phyloP scores from a whole-genome alignment of 2,329 filamentous ascomycete species.

The Ophiostoma angusticollis region DNA sequence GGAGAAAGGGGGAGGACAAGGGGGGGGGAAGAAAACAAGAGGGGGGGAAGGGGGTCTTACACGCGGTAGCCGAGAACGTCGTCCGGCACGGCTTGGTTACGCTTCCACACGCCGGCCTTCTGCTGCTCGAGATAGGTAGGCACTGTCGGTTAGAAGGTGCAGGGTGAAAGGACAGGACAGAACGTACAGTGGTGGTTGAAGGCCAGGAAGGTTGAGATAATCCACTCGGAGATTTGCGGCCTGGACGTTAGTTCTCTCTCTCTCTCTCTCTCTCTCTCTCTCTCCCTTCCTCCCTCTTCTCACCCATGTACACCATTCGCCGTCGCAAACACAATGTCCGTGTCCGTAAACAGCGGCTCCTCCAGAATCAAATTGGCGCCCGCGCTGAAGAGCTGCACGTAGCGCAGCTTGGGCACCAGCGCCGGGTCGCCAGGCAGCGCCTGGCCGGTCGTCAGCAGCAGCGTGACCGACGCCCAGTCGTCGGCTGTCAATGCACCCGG shows the following conservation, averaged over 20 bases:
- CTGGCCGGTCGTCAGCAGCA: constrained; percentile 20
- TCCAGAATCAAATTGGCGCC: constrained; percentile 38
- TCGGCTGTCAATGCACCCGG: constrained; percentile 14
- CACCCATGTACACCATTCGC: constrained; percentile 47
- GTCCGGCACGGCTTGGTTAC: constrained; percentile 20
- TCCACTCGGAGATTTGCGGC: constrained; percentile 45
- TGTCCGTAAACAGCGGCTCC: constrained; percentile 35
- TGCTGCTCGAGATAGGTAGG: constrained; percentile 32
- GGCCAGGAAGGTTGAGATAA: constrained; percentile 37
- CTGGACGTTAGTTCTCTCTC: constrained; percentile 24
- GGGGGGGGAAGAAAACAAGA: not conserved
- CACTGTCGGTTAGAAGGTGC: constrained; percentile 20
- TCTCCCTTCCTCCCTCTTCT: no score
- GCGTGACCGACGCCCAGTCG: constrained; percentile 36
- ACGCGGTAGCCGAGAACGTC: constrained; percentile 37
- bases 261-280: no score
- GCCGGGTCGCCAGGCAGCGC: constrained; percentile 27
- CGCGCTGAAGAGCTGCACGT: constrained; percentile 41
- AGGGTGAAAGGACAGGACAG: not conserved
- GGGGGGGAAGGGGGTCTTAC: no score
- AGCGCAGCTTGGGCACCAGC: constrained; percentile 33
- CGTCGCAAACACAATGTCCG: constrained; percentile 37
- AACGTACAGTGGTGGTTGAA: constrained; percentile 34
- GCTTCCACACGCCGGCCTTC: constrained; percentile 30
- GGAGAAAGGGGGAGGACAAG: not conserved